phyloP scores from a whole-genome alignment of 352 stramenopile genomes.

The Elongisporangium anandrum region DNA sequence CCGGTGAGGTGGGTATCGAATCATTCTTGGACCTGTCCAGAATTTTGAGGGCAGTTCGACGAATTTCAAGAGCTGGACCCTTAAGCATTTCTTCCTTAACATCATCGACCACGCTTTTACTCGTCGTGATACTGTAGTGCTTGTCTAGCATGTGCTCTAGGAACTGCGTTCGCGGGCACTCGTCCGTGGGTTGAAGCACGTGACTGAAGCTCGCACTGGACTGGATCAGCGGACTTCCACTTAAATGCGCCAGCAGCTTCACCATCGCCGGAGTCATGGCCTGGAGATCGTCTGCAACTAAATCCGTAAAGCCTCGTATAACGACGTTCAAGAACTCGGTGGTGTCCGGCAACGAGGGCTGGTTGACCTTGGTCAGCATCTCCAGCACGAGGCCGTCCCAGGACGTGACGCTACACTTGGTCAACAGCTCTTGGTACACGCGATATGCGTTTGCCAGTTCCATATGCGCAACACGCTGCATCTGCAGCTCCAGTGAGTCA shows the following conservation, averaged over 20 bases:
- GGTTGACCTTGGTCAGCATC: slow-evolving; percentile 16
- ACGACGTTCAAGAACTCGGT: slow-evolving; percentile 32
- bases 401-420: slow-evolving; percentile 47
- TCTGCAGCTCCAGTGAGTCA: slow-evolving; percentile 9
- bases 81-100: background rate
- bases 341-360: slow-evolving; percentile 10
- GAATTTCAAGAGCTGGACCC: background rate
- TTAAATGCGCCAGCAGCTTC: slow-evolving; percentile 35
- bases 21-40: background rate
- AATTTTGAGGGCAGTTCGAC: background rate
- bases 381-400: slow-evolving; percentile 71
- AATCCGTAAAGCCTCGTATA: slow-evolving; percentile 44
- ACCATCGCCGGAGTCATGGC: slow-evolving; percentile 66
- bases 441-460: slow-evolving; percentile 48
- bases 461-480: slow-evolving; percentile 3
- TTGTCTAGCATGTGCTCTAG: slow-evolving; percentile 28
- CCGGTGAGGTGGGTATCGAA: background rate
- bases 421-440: slow-evolving; percentile 46
- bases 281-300: slow-evolving; percentile 71
- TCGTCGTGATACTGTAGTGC: background rate
- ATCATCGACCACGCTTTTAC: background rate
- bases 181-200: slow-evolving; percentile 20
- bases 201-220: slow-evolving; percentile 58
- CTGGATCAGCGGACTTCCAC: slow-evolving; percentile 27
- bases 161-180: slow-evolving; percentile 25